Evolutionary conservation across 164 flowering plant species (phyloP).

Genomic region (Paratinospora sagittata): DNA sequence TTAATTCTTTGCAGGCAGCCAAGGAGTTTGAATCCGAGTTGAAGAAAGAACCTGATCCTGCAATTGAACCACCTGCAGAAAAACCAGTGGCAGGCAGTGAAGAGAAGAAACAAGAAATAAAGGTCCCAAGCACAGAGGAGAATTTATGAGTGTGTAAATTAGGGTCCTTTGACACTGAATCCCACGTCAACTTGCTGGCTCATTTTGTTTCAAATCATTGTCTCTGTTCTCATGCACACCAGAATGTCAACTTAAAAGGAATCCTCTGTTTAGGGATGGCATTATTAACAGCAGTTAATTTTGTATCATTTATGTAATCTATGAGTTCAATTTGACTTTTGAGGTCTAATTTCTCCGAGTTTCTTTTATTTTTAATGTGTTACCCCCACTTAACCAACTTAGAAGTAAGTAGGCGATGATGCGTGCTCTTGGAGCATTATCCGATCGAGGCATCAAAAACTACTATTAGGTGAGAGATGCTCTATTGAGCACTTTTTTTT

Average conservation of each 20-base stretch:
- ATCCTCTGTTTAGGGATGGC: neutral
- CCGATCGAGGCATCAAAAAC: no score
- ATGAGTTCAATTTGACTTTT: neutral
- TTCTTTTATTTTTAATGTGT: no score
- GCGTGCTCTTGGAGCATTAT: no score
- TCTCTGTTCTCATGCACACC: neutral
- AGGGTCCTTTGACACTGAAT: neutral
- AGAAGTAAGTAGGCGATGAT: no score
- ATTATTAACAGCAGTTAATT: neutral
- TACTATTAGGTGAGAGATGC: no score
- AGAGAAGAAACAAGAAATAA: constrained; percentile 39
- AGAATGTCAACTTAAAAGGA: neutral
- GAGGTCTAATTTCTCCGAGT: neutral
- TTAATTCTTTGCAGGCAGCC: constrained; percentile 51
- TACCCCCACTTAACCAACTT: no score
- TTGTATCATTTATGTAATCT: neutral
- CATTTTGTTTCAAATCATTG: neutral
- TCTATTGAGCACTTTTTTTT: no score
- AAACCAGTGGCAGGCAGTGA: constrained; percentile 33
- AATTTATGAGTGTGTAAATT: constrained; percentile 9
- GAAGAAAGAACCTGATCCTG: constrained; percentile 54
- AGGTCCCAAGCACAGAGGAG: constrained; percentile 46
- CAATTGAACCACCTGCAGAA: constrained; percentile 27
- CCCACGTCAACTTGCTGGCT: neutral
- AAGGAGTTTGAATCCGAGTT: constrained; percentile 80